Percentiles rank a stretch among this genome's conserved stretches.
phyloP scores from a whole-genome alignment of 345 rosid genomes.

The Eutrema heterophyllum region DNA sequence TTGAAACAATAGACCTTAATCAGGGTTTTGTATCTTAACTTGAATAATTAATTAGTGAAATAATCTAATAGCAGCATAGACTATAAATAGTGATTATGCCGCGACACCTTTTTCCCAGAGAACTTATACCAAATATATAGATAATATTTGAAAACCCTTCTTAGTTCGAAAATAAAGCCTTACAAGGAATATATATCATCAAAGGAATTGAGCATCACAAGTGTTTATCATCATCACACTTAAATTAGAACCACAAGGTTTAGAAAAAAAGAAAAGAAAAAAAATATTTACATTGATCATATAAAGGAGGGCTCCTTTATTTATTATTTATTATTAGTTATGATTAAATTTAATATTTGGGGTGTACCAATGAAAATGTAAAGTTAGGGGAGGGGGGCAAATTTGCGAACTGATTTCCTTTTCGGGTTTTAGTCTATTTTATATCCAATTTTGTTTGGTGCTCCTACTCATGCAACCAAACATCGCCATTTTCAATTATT shows the following conservation, averaged over 20 bases:
- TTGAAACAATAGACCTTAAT: neutral
- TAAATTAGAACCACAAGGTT: constrained; percentile 15
- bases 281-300: constrained; percentile 12
- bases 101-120: neutral
- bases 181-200: constrained; percentile 11
- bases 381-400: constrained; percentile 29
- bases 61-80: neutral
- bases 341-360: neutral
- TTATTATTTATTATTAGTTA: neutral
- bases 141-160: neutral
- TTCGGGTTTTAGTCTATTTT: constrained; percentile 28
- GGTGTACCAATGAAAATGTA: constrained; percentile 33
- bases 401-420: constrained; percentile 24
- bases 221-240: neutral
- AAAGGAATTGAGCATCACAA: neutral
- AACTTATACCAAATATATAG: constrained; percentile 1
- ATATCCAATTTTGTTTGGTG: constrained; percentile 31
- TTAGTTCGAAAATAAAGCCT: constrained; percentile 9
- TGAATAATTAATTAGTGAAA: neutral
- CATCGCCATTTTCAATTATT: constrained; percentile 17
- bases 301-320: constrained; percentile 12
- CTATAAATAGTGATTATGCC: neutral
- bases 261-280: neutral
- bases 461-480: constrained; percentile 34
- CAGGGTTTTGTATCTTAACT: neutral